Base-by-base conservation (phyloP, 345 rosid species). In the Aquilaria malaccensis region DNA sequence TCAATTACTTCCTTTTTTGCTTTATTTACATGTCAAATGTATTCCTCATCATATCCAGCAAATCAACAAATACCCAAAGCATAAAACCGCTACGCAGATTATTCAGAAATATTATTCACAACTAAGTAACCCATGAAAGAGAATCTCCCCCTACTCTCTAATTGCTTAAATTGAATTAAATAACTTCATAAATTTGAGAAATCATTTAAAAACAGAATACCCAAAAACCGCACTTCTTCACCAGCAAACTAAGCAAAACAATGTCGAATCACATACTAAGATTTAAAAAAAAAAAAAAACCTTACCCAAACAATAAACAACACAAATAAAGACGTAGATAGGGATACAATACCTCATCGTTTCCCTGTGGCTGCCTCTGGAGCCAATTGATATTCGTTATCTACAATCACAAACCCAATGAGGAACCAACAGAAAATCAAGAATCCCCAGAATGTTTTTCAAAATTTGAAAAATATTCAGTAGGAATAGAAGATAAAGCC, bases 301-400 rank as follows among this genome's bases (percentile, higher is more conserved):
- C 43, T 4, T 37, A 2, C 7, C 7, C 43, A 37, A 37, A 9
- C 0, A 9, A 37, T 37, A 37, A 22, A 1, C 43, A 37, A 37
- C 7, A 3, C 43, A 3, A 37, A 37, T 37, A 9, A 37, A 37
- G 0, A 9, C 43, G 43, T 37, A 56, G 3, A 45, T 13, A 13
- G 11, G 11, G 2, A 43, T 52, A 52, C 58, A 41, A 62, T 56
- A 93, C 98, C 96, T 91, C 99, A 67, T 95, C 99, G 15, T 91
- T 85, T 55, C 96, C 96, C 65, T 82, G 83, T 1, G 86, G 83
- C 65, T 88, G 89, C 88, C 83, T 95, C 77, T 85, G 88, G 52
- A 88, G 83, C 87, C 96, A 80, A 74, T 95, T 88, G 67, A 91
- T 76, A 71, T 86, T 83, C 80, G 86, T 74, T 67, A 94, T 81